These are phyloP conservation scores for Fusarium fracticaudum DNA, from an alignment of 2,329 filamentous ascomycete species.

Conservation along the genomic window DNA sequence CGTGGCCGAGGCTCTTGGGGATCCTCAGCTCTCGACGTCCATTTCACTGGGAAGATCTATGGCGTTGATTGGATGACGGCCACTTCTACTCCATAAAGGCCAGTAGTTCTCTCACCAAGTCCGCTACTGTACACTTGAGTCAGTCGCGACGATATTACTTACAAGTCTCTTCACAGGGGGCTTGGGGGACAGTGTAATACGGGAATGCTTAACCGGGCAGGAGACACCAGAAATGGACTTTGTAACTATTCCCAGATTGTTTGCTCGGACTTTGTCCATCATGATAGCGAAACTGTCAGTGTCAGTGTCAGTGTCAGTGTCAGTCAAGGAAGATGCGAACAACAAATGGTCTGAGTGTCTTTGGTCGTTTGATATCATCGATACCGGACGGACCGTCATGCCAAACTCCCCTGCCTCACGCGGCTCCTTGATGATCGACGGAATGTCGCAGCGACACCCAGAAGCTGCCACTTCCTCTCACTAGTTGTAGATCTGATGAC, in stretches of 20 bases:
- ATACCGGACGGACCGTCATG: not conserved
- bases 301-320: not conserved
- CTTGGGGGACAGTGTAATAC: not conserved
- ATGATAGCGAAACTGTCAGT: not conserved
- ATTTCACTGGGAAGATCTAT: constrained; percentile 14
- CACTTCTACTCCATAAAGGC: not conserved
- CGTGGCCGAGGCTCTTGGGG: constrained; percentile 1
- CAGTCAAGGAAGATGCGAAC: not conserved
- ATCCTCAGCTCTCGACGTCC: not conserved
- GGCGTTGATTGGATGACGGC: constrained; percentile 18
- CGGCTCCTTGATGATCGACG: constrained; percentile 26
- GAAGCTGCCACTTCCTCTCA: not conserved
- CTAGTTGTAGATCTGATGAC: constrained; percentile 10
- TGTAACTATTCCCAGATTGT: not conserved
- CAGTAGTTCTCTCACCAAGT: not conserved
- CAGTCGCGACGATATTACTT: constrained; percentile 14
- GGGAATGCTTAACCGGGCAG: constrained; percentile 13
- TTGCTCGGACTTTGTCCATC: constrained; percentile 13
- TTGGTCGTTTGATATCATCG: not conserved
- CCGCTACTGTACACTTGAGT: constrained; percentile 26
- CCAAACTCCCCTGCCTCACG: constrained; percentile 1
- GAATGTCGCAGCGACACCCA: not conserved
- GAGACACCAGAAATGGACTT: not conserved
- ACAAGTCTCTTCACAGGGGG: not conserved
- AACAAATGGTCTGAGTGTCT: not conserved